Base-by-base conservation (phyloP, 2,329 filamentous ascomycete genomes). In the Stagonosporopsis cucurbitacearum region DNA sequence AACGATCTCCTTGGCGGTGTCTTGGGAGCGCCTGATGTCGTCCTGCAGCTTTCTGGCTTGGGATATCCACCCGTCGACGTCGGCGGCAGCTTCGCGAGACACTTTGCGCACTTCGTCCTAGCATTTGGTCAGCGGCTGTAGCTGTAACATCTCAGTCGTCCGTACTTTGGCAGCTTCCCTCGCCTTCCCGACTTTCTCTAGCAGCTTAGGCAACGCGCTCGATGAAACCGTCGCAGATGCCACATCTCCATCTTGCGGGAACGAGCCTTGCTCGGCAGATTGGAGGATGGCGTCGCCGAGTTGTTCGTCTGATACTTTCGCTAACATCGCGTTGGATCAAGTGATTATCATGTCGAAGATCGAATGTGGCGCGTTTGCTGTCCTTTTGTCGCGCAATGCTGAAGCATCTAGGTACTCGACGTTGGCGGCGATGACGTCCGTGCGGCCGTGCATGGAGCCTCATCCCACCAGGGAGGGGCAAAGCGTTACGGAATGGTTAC, bases 11-110 rank as follows among this genome's bases (percentile, higher is more conserved):
- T 88, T 88, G 20, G 94, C 92, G 32, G 92, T 87, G 15, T 85
- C 83, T 67, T 91, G 88, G 22, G 92, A 94, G 42, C 86, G 85
- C 67, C 91, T 86, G 62, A 97, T 94, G 70, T 97, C 94, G 59
- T 88, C 85, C 73, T 96, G 91, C 7, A 97, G 84, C 48, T 88
- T 86, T 75, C 91, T 91, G 43, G 93, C 92, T 74, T 95, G 91
- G 47, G 82, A 79, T 53, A 96, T 90, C 94, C 94, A 98, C 47
- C 88, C 85, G 70, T 92, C 89, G 46, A 96, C 89, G 68, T 96
- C 89, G 35, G 88, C 85, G 53, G 88, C 89, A 17, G 87, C 89
- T 63, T 92, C 87, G 69, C 87, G 85, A 75, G 93, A 96, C 59
- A 95, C 85, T 20, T 80, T 75, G 62, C 88, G 88, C 55, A 98